Evolutionary conservation across 441 rosid genomes (phyloP).

Genomic region (Bocquillonia castaneifolia): DNA sequence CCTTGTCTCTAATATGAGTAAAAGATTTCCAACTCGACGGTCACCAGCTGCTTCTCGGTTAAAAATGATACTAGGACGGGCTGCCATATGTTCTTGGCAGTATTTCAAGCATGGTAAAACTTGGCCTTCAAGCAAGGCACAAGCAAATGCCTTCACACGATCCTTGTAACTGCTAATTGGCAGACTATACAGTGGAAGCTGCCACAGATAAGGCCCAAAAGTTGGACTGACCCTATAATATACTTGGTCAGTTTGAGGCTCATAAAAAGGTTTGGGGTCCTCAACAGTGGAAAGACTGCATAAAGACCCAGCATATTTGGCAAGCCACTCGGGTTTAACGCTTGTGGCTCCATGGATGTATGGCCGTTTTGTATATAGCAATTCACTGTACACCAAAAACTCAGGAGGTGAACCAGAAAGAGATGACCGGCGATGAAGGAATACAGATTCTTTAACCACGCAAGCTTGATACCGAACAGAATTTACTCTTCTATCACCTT

Average conservation of each 20-base stretch:
- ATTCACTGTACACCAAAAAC: conserved; percentile 74
- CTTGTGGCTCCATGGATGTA: conserved; percentile 85
- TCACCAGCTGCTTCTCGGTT: conserved; percentile 53
- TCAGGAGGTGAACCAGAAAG: conserved; percentile 67
- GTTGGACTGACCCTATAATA: conserved; percentile 52
- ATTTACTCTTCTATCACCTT: conserved; percentile 42
- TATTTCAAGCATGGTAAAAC: conserved; percentile 65
- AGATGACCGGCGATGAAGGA: conserved; percentile 75
- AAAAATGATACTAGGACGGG: conserved; percentile 55
- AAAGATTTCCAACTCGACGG: conserved; percentile 57
- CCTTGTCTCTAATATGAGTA: conserved; percentile 38
- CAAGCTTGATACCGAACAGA: conserved; percentile 64
- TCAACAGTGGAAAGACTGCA: conserved; percentile 53
- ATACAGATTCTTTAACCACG: conserved; percentile 57
- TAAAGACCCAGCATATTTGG: conserved; percentile 50
- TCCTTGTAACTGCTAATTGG: conserved; percentile 29
- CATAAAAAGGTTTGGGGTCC: conserved; percentile 65
- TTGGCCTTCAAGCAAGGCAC: conserved; percentile 71
- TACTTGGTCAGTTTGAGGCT: conserved; percentile 47
- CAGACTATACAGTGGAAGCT: conserved; percentile 53
- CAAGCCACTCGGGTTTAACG: conserved; percentile 74
- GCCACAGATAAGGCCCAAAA: conserved; percentile 67
- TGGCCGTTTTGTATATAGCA: conserved; percentile 61
- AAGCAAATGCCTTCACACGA: conserved; percentile 54
- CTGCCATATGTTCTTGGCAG: conserved; percentile 39